These are phyloP conservation scores for Trametes punicea DNA, from an alignment of 768 basidiomycete genomes.

Conservation along the genomic window DNA sequence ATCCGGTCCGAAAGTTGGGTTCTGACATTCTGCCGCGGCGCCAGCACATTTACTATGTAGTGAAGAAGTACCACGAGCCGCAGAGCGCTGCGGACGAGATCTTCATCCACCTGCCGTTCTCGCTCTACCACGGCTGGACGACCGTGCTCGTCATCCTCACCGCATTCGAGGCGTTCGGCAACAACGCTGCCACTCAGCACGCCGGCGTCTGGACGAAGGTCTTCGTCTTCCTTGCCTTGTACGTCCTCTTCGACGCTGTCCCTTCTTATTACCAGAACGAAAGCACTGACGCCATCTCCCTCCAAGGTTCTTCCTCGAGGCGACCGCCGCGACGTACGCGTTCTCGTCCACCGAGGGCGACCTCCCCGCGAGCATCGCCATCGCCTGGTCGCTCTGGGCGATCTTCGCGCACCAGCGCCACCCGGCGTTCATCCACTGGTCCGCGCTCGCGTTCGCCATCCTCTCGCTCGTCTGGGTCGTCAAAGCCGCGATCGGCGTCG, in stretches of 20 bases:
- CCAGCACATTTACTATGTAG: slow-evolving; percentile 91
- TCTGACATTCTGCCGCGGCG: slow-evolving; percentile 32
- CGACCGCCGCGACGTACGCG: slow-evolving; percentile 90
- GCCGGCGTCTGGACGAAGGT: slow-evolving; percentile 92
- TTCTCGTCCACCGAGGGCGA: slow-evolving; percentile 91
- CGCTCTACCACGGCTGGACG: slow-evolving; percentile 91
- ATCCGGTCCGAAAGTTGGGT: neutral
- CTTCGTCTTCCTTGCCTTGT: slow-evolving; percentile 91
- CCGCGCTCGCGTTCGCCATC: slow-evolving; percentile 79
- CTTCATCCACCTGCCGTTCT: slow-evolving; percentile 95
- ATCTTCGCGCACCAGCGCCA: slow-evolving; percentile 77
- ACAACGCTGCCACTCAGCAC: slow-evolving; percentile 56
- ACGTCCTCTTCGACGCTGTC: slow-evolving; percentile 30
- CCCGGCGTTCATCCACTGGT: slow-evolving; percentile 86
- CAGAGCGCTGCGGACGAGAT: slow-evolving; percentile 71
- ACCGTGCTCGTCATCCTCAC: slow-evolving; percentile 80
- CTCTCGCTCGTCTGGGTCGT: slow-evolving; percentile 80
- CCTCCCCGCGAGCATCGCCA: slow-evolving; percentile 86
- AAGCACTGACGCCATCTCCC: neutral
- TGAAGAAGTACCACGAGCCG: slow-evolving; percentile 80
- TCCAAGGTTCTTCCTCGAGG: slow-evolving; percentile 83
- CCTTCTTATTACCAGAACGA: slow-evolving; percentile 1
- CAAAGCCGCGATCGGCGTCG: slow-evolving; percentile 66
- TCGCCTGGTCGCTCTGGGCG: slow-evolving; percentile 91
- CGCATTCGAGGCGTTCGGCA: slow-evolving; percentile 87